Evolutionary conservation across 2,329 filamentous ascomycete species (phyloP).

Genomic region (Pseudogymnoascus sp.): DNA sequence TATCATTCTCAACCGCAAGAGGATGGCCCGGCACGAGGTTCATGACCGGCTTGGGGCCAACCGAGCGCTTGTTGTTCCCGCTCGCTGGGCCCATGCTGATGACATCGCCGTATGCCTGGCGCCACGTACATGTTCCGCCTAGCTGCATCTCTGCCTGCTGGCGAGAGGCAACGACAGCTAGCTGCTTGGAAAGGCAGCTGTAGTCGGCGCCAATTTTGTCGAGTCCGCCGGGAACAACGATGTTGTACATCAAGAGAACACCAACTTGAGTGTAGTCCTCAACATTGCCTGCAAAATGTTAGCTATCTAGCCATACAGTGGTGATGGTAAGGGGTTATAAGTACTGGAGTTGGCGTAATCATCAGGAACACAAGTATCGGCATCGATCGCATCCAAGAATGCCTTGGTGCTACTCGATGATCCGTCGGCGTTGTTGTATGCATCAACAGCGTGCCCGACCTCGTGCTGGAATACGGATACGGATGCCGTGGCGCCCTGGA

Average conservation of each 20-base stretch:
- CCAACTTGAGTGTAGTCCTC: slow-evolving; percentile 25
- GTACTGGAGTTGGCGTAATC: slow-evolving; percentile 18
- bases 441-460: slow-evolving; percentile 6
- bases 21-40: background rate
- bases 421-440: slow-evolving; percentile 1
- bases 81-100: background rate
- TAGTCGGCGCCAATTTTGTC: slow-evolving; percentile 20
- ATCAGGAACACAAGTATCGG: slow-evolving; percentile 5
- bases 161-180: background rate
- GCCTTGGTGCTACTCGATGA: slow-evolving; percentile 3
- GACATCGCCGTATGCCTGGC: background rate
- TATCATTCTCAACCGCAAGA: background rate
- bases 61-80: background rate
- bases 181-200: slow-evolving; percentile 20
- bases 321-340: slow-evolving; percentile 15
- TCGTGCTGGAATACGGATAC: slow-evolving; percentile 7
- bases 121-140: background rate
- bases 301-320: slow-evolving; percentile 8
- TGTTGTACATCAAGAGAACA: slow-evolving; percentile 21
- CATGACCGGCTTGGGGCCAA: background rate
- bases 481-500: slow-evolving; percentile 8
- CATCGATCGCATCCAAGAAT: slow-evolving; percentile 1
- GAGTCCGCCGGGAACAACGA: slow-evolving; percentile 23
- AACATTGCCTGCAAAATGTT: slow-evolving; percentile 17
- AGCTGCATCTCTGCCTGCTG: background rate